These are phyloP conservation scores for Gynostemma pentaphyllum DNA, from an alignment of 306 rosid species.

Conservation along the genomic window DNA sequence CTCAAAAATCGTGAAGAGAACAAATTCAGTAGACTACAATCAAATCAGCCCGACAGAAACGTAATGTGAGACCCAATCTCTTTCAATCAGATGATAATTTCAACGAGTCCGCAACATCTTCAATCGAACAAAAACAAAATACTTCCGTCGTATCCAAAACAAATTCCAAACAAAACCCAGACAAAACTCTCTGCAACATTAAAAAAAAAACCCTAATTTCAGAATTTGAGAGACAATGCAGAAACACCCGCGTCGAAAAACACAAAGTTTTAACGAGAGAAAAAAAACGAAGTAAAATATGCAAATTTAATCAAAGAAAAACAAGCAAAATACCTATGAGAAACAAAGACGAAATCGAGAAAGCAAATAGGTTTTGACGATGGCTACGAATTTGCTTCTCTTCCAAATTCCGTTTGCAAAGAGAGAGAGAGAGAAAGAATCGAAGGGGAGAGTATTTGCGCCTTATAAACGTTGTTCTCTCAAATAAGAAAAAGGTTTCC, in stretches of 20 bases:
- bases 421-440: neutral
- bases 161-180: neutral
- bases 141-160: neutral
- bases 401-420: neutral
- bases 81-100: constrained; percentile 2
- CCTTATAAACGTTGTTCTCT: constrained; percentile 9
- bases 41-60: neutral
- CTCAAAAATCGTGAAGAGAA: neutral
- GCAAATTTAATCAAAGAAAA: neutral
- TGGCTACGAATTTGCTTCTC: constrained; percentile 4
- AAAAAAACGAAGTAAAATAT: neutral
- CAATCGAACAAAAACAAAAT: neutral
- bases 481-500: neutral
- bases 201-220: constrained; percentile 17
- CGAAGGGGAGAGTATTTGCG: neutral
- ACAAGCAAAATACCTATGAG: neutral
- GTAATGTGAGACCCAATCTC: neutral
- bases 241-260: constrained; percentile 2
- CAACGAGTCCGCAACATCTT: neutral
- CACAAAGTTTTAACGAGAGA: neutral
- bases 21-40: neutral
- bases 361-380: neutral
- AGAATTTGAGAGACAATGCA: constrained; percentile 6
- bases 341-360: constrained; percentile 6
- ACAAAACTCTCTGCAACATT: neutral